These are phyloP conservation scores for Claviceps quebecensis DNA, from an alignment of 2,329 filamentous ascomycete genomes.

Conservation along the genomic window DNA sequence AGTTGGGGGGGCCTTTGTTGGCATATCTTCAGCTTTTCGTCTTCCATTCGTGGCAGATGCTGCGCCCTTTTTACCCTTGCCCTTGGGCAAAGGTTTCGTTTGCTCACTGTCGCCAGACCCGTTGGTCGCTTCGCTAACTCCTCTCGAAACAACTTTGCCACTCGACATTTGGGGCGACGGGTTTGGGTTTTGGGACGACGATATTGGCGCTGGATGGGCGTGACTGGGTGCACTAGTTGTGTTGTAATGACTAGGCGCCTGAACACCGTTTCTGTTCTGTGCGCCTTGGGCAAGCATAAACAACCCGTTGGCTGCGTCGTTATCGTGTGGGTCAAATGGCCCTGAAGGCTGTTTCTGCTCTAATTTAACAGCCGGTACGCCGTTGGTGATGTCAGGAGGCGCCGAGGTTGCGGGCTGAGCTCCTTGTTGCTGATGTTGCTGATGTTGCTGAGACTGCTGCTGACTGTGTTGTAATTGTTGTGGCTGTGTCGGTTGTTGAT, in stretches of 20 bases:
- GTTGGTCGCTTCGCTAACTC: constrained; percentile 55
- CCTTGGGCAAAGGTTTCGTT: constrained; percentile 48
- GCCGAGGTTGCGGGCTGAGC: constrained; percentile 31
- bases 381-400: constrained; percentile 37
- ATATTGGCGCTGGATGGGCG: constrained; percentile 29
- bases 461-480: constrained; percentile 24
- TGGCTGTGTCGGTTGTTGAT: constrained; percentile 13
- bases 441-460: constrained; percentile 10
- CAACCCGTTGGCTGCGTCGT: constrained; percentile 87
- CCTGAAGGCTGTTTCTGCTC: constrained; percentile 41
- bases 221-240: constrained; percentile 31
- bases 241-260: constrained; percentile 34
- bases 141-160: constrained; percentile 36
- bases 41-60: constrained; percentile 44
- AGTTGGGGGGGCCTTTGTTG: constrained; percentile 43
- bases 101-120: constrained; percentile 61
- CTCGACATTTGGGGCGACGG: constrained; percentile 37
- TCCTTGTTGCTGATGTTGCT: constrained; percentile 12
- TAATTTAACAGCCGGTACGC: constrained; percentile 24
- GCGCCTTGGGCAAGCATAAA: constrained; percentile 75
- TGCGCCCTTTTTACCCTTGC: constrained; percentile 54
- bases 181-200: constrained; percentile 20
- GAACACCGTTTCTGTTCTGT: constrained; percentile 47
- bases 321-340: constrained; percentile 77
- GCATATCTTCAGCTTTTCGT: constrained; percentile 61